Evolutionary conservation across 164 flowering plant genomes (phyloP), one percentile per base, ranked within the genome.

Genomic region (Euptelea pleiosperma): DNA sequence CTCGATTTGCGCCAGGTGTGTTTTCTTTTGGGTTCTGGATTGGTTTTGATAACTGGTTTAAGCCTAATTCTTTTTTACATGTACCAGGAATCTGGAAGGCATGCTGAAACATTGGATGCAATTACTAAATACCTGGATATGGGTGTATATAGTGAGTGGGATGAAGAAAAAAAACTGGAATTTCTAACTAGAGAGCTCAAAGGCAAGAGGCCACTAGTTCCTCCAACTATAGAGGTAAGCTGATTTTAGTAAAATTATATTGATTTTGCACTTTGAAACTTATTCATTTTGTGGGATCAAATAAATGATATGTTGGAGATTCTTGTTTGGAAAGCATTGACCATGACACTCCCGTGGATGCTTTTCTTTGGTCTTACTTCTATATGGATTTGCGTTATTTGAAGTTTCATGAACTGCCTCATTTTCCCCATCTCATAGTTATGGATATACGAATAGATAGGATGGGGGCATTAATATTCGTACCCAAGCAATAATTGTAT

Each of bases 1-100:
- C 92, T 92, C 22, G 98, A 92, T 66, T 76, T 92, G 72, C 98
- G 98, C 46, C 98, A 92, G 96, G 98, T 89, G 28, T 54, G 61
- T 37, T 46, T 53, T 55, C 8, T 51, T 55, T 61, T 52, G 1
- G 19, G 30, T 64, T 60, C 35, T 24, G 28, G 19, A 45, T 28
- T 29, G 40, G 34, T 30, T 30, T 3, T 4, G 10, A 8, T 14
- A 45, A 19, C 50, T 41, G 31, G 12, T 50, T 39, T 60, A 28
- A 31, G 35, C 55, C 57, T 31, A 43, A 48, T 42, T 31, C 9
- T 34, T 25, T 40, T 60, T 49, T 51, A 51, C 14, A 11, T 69
- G 52, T 43, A 31, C 33, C 83, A 92, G 96, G 98, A 92, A 80
- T 87, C 98, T 72, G 80, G 73, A 56, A 83, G 96, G 57, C 98